These are phyloP conservation scores for Tetrahymena elliotti DNA, from an alignment of 73 alveolate genomes.

Conservation along the genomic window DNA sequence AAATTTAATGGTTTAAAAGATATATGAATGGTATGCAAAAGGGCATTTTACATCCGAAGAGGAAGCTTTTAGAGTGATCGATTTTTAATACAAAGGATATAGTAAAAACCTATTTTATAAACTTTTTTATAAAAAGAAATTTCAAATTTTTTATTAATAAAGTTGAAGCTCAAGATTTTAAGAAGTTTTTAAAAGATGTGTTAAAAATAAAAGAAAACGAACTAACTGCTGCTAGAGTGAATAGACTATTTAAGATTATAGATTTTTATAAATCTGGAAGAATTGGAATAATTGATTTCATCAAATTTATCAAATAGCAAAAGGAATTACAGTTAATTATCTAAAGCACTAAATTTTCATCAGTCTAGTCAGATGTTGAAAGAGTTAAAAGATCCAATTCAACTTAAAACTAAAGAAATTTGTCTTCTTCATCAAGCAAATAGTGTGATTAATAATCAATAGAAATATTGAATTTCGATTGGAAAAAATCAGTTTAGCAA, in stretches of 20 bases:
- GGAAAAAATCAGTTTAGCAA: constrained; percentile 65
- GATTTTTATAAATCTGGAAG: constrained; percentile 65
- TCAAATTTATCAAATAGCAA: constrained; percentile 58
- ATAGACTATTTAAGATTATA: constrained; percentile 69
- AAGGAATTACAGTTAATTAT: constrained; percentile 15
- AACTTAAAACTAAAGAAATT: constrained; percentile 10
- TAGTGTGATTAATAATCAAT: neutral
- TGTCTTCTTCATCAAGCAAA: neutral
- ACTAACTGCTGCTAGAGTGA: constrained; percentile 52
- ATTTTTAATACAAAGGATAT: constrained; percentile 75
- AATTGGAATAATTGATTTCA: constrained; percentile 65
- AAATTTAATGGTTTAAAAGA: constrained; percentile 43
- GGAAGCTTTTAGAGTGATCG: constrained; percentile 74
- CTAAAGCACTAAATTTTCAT: neutral
- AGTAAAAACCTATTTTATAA: constrained; percentile 9
- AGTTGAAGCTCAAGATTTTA: constrained; percentile 42
- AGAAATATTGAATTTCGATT: constrained; percentile 27
- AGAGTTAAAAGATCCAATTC: constrained; percentile 17
- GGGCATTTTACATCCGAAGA: constrained; percentile 54
- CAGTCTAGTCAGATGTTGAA: neutral
- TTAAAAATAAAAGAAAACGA: constrained; percentile 54
- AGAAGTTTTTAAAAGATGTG: constrained; percentile 45
- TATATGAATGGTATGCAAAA: constrained; percentile 60
- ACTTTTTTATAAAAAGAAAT: neutral
- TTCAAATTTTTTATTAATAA: neutral